Percentiles rank a stretch among this genome's conserved stretches.
phyloP scores from a whole-genome alignment of 140 eudicot species.

The Bidens hawaiensis region DNA sequence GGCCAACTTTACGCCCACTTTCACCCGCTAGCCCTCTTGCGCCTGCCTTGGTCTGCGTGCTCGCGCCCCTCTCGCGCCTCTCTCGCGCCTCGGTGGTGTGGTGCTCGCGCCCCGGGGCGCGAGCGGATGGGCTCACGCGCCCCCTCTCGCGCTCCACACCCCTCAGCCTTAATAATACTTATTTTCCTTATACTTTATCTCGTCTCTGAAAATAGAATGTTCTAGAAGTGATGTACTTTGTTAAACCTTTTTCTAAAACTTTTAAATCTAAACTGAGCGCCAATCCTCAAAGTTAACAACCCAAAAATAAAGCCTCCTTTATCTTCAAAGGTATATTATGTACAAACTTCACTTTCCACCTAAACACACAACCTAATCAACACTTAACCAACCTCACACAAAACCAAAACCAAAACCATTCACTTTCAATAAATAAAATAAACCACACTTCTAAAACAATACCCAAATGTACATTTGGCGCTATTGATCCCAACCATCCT shows the following conservation, averaged over 20 bases:
- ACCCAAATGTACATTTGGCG: conserved; percentile 10
- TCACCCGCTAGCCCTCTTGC: too few species aligned
- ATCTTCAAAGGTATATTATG: conserved; percentile 15
- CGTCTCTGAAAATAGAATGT: too few species aligned
- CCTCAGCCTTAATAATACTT: too few species aligned
- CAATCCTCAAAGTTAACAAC: not conserved
- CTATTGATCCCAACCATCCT: conserved; percentile 91
- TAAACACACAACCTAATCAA: not conserved
- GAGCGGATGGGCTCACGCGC: too few species aligned
- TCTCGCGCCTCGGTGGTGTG: too few species aligned
- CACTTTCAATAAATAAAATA: conserved; percentile 15
- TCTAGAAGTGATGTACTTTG: not conserved
- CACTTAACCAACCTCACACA: not conserved
- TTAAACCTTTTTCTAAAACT: not conserved
- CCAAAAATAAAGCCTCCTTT: not conserved
- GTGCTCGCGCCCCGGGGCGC: too few species aligned
- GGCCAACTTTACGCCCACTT: too few species aligned
- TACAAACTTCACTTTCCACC: not conserved
- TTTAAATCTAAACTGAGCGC: not conserved
- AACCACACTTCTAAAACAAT: conserved; percentile 9
- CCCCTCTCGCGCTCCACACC: too few species aligned
- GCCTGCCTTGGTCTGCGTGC: too few species aligned
- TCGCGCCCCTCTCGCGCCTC: too few species aligned
- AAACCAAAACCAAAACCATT: too few species aligned
- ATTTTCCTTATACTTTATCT: too few species aligned